These are phyloP conservation scores for Mycena alexandri DNA, from an alignment of 768 basidiomycete genomes.

Conservation along the genomic window DNA sequence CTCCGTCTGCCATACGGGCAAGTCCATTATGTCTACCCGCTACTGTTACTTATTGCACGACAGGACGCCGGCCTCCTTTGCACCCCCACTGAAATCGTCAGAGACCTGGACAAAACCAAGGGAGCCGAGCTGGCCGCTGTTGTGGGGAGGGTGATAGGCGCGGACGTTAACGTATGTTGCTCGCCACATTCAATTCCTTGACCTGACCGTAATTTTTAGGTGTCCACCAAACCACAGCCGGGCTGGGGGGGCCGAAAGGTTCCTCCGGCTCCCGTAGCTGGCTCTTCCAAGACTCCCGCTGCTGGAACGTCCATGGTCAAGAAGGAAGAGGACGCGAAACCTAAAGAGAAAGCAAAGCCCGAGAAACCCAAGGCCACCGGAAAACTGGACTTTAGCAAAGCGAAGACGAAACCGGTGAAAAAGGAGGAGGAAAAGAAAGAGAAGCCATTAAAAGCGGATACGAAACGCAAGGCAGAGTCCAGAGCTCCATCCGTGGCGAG, in stretches of 20 bases:
- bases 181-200: not conserved
- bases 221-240: constrained; percentile 25
- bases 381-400: constrained; percentile 74
- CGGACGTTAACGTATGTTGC: constrained; percentile 59
- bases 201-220: not conserved
- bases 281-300: constrained; percentile 54
- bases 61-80: constrained; percentile 64
- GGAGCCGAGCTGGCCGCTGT: constrained; percentile 54
- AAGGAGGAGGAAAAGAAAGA: constrained; percentile 39
- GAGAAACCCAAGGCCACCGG: constrained; percentile 55
- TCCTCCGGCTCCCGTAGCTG: constrained; percentile 56
- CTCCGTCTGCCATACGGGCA: constrained; percentile 73
- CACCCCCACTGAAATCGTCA: constrained; percentile 53
- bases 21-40: constrained; percentile 42
- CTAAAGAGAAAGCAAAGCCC: constrained; percentile 44
- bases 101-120: constrained; percentile 55
- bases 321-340: constrained; percentile 34
- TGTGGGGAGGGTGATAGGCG: constrained; percentile 63
- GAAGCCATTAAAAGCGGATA: constrained; percentile 22
- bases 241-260: constrained; percentile 30
- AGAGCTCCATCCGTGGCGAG: constrained; percentile 20
- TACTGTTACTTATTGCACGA: constrained; percentile 4
- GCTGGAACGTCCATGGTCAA: constrained; percentile 34
- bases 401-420: constrained; percentile 59
- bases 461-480: constrained; percentile 37